phyloP scores from a whole-genome alignment of 768 basidiomycete species.

The Rhodocollybia butyracea region DNA sequence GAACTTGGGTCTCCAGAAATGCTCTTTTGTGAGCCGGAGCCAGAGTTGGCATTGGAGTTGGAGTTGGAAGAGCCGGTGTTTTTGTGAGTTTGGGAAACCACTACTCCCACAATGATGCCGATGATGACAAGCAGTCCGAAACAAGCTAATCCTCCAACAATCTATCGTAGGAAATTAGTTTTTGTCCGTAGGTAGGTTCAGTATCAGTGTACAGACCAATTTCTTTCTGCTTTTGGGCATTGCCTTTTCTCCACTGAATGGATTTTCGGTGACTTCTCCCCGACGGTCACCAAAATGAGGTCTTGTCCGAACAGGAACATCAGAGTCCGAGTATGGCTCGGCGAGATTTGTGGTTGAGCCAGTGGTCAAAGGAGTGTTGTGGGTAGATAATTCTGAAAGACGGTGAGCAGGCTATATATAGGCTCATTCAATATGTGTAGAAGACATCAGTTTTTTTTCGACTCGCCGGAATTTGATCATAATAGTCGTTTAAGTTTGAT shows the following conservation, averaged over 20 bases:
- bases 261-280: neutral
- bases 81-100: conserved; percentile 35
- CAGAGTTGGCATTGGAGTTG: conserved; percentile 7
- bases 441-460: too few species aligned
- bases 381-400: neutral
- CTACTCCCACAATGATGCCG: conserved; percentile 50
- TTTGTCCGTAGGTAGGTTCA: neutral
- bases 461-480: conserved; percentile 2
- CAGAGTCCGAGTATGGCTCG: neutral
- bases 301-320: neutral
- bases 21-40: too few species aligned
- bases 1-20: conserved; percentile 71
- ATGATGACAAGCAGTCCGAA: conserved; percentile 36
- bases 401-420: conserved; percentile 4
- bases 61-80: conserved; percentile 5
- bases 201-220: neutral
- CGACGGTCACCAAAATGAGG: conserved; percentile 2
- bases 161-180: conserved; percentile 26
- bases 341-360: neutral
- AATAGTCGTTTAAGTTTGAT: conserved; percentile 4
- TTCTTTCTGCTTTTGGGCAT: neutral
- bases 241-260: neutral
- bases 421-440: too few species aligned
- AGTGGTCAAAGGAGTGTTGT: neutral
- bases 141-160: conserved; percentile 36